A percentile compares a stretch with the other conserved stretches of the same genome.
phyloP scores from a whole-genome alignment of 805 yeast genomes.

The Lipomyces anomalus region DNA sequence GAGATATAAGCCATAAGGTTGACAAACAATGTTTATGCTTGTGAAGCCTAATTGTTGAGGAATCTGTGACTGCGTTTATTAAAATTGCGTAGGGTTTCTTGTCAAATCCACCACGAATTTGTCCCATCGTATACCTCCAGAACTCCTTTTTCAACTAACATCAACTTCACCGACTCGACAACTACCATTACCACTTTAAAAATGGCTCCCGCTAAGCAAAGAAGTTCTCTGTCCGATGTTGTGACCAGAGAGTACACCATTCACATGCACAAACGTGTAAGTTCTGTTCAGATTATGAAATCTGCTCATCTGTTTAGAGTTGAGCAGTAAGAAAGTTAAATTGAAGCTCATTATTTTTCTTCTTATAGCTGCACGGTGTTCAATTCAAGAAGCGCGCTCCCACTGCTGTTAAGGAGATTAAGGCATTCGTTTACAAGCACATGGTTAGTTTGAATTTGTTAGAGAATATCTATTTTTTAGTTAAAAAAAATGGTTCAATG shows the following conservation, averaged over 20 bases:
- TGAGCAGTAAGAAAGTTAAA: background rate
- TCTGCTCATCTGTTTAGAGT: background rate
- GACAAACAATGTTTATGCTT: too few species aligned
- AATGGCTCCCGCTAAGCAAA: conserved; percentile 41
- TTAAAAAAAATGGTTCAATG: background rate
- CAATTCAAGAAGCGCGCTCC: conserved; percentile 99
- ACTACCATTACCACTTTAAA: conserved; percentile 1
- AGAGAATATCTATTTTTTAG: background rate
- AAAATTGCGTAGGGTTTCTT: too few species aligned
- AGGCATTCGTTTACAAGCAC: conserved; percentile 96
- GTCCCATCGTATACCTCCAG: too few species aligned
- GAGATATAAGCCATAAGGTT: too few species aligned
- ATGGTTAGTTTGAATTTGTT: conserved; percentile 46
- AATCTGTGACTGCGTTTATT: too few species aligned
- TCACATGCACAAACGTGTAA: conserved; percentile 98
- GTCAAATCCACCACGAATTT: too few species aligned
- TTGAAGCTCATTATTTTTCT: too few species aligned
- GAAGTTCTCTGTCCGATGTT: conserved; percentile 93
- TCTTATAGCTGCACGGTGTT: conserved; percentile 86
- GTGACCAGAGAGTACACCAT: conserved; percentile 99
- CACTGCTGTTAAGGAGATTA: conserved; percentile 98
- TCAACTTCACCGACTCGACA: too few species aligned
- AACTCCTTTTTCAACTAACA: background rate
- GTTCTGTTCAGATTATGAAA: conserved; percentile 39
- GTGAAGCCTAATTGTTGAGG: too few species aligned